Base-by-base conservation (phyloP, 1,284 basidiomycete species). In the Trichosporon ovoides region DNA sequence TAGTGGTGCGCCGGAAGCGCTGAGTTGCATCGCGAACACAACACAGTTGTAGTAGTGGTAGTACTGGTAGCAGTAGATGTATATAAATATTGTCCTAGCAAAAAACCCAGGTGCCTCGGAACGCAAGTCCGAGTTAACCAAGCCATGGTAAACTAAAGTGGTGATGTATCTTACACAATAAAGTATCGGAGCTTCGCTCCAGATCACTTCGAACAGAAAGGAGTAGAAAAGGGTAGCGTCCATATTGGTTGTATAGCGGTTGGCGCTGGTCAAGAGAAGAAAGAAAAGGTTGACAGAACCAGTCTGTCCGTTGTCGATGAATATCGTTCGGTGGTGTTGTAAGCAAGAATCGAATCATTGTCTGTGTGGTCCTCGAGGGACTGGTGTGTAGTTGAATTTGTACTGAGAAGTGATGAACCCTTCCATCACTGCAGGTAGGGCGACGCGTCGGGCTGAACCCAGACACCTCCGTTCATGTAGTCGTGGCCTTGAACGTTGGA, bases 401-500 rank as follows among this genome's bases (percentile, higher is more conserved):
- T n/a, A 22, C 24, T 48, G 43, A n/a, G 43, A 9, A 31, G 28
- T n/a, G 43, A 20, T 16, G 22, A 31, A 28, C 43, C 10, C 20
- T 22, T 22, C 28, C 28, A 16, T 48, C 28, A 48, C 43, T 48
- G 43, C 9, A 48, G 43, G 43, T 48, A 48, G 43, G 43, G 43
- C 22, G 43, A 48, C 14, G 43, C 43, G 43, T 48, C 43, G 24
- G 43, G 22, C 43, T 48, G 43, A 16, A 48, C 43, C 43, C 43
- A 48, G n/a, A 48, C 43, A 16, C 28, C 28, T 22, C 43, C 43
- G 52, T 35, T 56, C 61, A 63, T 18, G 53, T 28, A 34, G 37
- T 49, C 18, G 50, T 31, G 12, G 48, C 61, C 7, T 50, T 63
- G 60, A 28, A 56, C 61, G 53, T 56, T 63, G n/a, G 58, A 50